Conservation (phyloP, 2,329 filamentous ascomycete species). For the Xylaria arbuscula region DNA sequence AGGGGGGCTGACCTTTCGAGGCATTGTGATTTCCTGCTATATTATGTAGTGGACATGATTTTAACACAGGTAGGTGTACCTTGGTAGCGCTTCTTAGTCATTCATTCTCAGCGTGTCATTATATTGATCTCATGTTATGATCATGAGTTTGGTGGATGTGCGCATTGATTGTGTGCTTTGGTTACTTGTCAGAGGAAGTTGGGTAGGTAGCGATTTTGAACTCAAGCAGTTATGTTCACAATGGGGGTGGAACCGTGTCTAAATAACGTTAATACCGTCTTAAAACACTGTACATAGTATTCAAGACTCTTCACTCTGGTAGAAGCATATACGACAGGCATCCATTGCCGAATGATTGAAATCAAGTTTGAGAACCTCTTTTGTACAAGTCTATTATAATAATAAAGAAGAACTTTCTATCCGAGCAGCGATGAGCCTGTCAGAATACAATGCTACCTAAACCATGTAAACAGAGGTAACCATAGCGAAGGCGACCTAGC, state of each 20-base stretch:
- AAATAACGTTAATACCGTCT: constrained; percentile 10
- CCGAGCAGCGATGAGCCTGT: neutral
- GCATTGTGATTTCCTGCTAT: constrained; percentile 18
- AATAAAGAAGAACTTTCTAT: neutral
- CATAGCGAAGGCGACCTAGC: constrained; percentile 17
- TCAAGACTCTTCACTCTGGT: neutral
- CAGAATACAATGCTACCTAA: neutral
- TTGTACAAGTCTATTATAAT: neutral
- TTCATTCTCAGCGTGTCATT: neutral
- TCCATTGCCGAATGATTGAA: neutral
- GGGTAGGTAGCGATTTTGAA: neutral
- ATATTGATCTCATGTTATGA: neutral
- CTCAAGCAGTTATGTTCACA: too few relatives aligned
- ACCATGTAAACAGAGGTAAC: constrained; percentile 2
- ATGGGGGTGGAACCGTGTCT: too few relatives aligned
- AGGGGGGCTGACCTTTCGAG: constrained; percentile 30
- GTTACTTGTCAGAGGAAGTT: neutral
- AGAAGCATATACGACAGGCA: too few relatives aligned
- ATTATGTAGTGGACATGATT: neutral
- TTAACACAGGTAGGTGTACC: neutral
- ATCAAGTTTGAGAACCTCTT: neutral
- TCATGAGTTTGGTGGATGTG: neutral
- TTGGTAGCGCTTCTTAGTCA: neutral
- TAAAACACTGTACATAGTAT: constrained; percentile 16
- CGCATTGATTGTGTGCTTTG: neutral